Percentiles rank a stretch among this genome's conserved stretches.
phyloP scores from a whole-genome alignment of 345 rosid genomes.

The Eucalyptus curtisii region DNA sequence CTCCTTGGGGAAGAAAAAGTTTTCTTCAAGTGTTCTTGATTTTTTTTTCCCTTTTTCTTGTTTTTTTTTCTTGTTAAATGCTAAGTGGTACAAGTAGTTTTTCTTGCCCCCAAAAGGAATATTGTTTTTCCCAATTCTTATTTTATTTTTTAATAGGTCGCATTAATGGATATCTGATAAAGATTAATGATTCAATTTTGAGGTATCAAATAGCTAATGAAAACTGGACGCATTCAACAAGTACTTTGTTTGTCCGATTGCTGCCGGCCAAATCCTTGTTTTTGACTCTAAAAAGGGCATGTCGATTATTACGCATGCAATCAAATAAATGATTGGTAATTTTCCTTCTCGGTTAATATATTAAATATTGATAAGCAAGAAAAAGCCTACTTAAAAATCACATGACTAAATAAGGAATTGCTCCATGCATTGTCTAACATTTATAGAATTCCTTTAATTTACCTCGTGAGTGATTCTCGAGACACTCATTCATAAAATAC shows the following conservation, averaged over 20 bases:
- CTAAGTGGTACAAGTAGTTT: neutral
- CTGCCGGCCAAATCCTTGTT: fast-evolving
- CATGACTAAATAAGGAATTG: neutral
- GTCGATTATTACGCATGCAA: neutral
- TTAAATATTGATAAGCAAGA: neutral
- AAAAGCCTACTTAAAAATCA: fast-evolving
- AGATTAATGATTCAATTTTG: neutral
- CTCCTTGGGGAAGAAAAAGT: neutral
- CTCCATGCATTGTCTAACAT: fast-evolving
- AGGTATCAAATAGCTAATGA: neutral
- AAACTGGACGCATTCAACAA: fast-evolving
- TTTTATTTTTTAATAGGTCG: neutral
- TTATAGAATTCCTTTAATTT: neutral
- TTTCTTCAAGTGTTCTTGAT: neutral
- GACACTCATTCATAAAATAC: no score
- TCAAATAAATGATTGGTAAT: neutral
- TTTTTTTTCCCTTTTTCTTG: neutral
- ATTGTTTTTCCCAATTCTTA: fast-evolving
- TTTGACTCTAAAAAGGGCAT: neutral
- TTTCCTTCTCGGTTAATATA: fast-evolving
- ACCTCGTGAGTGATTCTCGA: fast-evolving
- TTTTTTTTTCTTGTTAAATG: neutral
- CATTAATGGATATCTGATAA: neutral
- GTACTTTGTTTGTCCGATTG: fast-evolving
- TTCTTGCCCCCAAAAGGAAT: neutral